phyloP scores from a whole-genome alignment of 2,329 filamentous ascomycete species.

The Aspergillus bombycis region DNA sequence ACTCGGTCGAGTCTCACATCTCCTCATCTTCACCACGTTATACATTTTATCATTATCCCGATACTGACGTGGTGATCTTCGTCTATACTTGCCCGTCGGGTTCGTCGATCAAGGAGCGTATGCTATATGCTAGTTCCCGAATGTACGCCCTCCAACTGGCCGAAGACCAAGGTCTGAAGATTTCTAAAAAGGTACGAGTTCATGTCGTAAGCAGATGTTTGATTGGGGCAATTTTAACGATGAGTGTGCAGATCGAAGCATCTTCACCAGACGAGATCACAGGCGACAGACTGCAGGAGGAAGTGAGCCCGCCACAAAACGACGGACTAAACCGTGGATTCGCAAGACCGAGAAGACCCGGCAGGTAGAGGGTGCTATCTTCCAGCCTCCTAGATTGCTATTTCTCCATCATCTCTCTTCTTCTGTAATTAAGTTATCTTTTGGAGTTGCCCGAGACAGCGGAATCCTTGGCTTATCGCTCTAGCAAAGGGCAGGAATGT shows the following conservation, averaged over 20 bases:
- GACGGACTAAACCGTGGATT: slow-evolving; percentile 57
- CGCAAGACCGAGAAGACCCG: slow-evolving; percentile 66
- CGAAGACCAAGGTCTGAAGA: slow-evolving; percentile 58
- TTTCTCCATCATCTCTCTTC: slow-evolving; percentile 11
- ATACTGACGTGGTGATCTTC: slow-evolving; percentile 57
- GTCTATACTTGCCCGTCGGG: slow-evolving; percentile 65
- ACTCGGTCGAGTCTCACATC: slow-evolving; percentile 52
- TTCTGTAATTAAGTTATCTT: slow-evolving; percentile 14
- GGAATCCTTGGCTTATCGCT: slow-evolving; percentile 2
- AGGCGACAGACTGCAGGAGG: slow-evolving; percentile 54
- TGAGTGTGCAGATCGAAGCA: slow-evolving; percentile 55
- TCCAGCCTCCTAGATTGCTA: slow-evolving; percentile 12
- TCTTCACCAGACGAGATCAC: slow-evolving; percentile 62
- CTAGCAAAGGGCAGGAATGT: slow-evolving; percentile 6
- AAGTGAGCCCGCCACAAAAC: slow-evolving; percentile 56
- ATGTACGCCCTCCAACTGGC: slow-evolving; percentile 57
- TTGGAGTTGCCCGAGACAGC: slow-evolving; percentile 9
- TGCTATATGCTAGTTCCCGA: slow-evolving; percentile 66
- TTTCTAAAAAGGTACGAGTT: slow-evolving; percentile 57
- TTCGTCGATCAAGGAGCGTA: slow-evolving; percentile 66
- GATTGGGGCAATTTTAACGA: slow-evolving; percentile 22
- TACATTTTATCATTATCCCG: slow-evolving; percentile 61
- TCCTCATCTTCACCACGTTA: slow-evolving; percentile 60
- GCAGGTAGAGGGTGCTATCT: slow-evolving; percentile 40
- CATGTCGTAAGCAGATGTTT: slow-evolving; percentile 8